Evolutionary conservation across 306 rosid species (phyloP), one percentile per base, ranked within the genome.

Genomic region (Cotoneaster glaucophyllus): DNA sequence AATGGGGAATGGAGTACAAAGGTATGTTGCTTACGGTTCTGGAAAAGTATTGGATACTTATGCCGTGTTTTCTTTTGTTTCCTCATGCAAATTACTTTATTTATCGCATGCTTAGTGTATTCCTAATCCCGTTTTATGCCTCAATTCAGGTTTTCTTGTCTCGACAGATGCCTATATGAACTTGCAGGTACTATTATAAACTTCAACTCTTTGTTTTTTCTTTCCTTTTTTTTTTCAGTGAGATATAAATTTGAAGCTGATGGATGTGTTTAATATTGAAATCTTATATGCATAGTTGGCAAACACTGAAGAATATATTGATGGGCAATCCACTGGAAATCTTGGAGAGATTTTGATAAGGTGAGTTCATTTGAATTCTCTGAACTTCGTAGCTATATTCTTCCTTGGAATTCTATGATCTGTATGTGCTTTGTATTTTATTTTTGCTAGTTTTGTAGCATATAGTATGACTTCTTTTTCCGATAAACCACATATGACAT

Each of bases 1-100:
- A 86, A 63, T 86, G 90, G 90, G 90, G 88, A 39, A 86, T 86
- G 90, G 90, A 86, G 76, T 86, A 86, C 88, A 86, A 86, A 79
- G 90, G 90, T 86, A 39, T 52, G 56, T 8, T 61, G 56, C 19
- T 73, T 29, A 29, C 4, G 5, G 18, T 73, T 32, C 5, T 63
- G 4, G 0, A 18, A 24, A 6, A 11, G 29, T 37, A 8, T 52
- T 50, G 8, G 3, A 74, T 14, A 8, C 52, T 17, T 64, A 12
- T 67, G 62, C 50, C 31, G 4, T 43, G 24, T 12, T 7, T 19
- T 25, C 32, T 12, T 17, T 14, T 54, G 50, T 5, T 32, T 6
- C 50, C 26, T 56, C 5, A 0, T 44, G 43, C 14, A n/a, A 4
- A 41, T 43, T 18, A 18, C 19, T 53, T 31, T 70, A 12, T n/a